A percentile compares a stretch with the other conserved stretches of the same genome.
Evolutionary conservation across 116 monocot species (phyloP).

Genomic region (Trichopus zeylanicus): DNA sequence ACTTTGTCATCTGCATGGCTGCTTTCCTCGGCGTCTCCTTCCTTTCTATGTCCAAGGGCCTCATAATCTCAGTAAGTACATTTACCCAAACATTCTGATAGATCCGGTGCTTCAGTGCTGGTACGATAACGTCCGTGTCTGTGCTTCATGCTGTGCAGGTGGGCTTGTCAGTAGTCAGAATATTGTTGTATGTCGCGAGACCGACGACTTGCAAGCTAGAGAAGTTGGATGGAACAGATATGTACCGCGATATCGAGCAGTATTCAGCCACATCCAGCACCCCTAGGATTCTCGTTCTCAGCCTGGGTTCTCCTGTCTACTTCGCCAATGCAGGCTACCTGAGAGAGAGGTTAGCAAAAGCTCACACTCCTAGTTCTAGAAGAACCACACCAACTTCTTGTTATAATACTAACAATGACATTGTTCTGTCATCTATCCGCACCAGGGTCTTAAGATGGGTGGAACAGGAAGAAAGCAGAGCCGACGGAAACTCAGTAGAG

Average conservation of each 20-base stretch:
- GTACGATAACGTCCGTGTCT: not conserved
- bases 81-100: too few relatives aligned
- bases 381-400: too few relatives aligned
- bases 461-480: conserved; percentile 20
- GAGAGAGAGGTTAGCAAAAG: conserved; percentile 40
- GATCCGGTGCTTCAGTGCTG: too few relatives aligned
- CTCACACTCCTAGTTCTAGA: not conserved
- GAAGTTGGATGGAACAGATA: conserved; percentile 15
- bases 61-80: conserved; percentile 63
- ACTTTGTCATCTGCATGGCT: conserved; percentile 66
- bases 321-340: conserved; percentile 57
- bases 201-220: conserved; percentile 63
- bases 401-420: conserved; percentile 10
- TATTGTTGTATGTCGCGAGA: conserved; percentile 58
- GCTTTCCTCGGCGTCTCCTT: conserved; percentile 68
- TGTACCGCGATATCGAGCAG: conserved; percentile 53
- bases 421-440: not conserved
- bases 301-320: conserved; percentile 60
- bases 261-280: conserved; percentile 31
- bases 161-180: conserved; percentile 45
- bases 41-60: conserved; percentile 53
- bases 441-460: conserved; percentile 61
- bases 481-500: conserved; percentile 19
- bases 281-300: conserved; percentile 40
- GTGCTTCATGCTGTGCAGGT: conserved; percentile 24